These are phyloP conservation scores for Metarhizium rileyi DNA, from an alignment of 2,329 filamentous ascomycete species.

Conservation along the genomic window DNA sequence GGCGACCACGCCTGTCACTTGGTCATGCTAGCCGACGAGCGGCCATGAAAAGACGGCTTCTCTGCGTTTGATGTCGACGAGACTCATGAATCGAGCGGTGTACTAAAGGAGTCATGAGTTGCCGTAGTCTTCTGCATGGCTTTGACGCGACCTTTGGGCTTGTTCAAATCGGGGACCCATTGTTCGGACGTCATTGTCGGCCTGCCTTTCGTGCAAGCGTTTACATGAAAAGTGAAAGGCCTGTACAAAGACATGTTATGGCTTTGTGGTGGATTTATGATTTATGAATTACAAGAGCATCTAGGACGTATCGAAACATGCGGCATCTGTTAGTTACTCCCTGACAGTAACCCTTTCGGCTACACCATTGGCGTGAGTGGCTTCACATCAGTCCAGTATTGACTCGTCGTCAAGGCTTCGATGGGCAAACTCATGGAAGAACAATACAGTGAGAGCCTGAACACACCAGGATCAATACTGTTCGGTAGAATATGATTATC, in stretches of 20 bases:
- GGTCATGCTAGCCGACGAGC: conserved; percentile 15
- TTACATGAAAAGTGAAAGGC: too few species aligned
- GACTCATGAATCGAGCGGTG: conserved; percentile 19
- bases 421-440: not conserved
- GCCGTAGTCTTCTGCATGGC: conserved; percentile 21
- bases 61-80: conserved; percentile 15
- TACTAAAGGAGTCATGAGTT: conserved; percentile 24
- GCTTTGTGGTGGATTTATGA: not conserved
- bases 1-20: conserved; percentile 22
- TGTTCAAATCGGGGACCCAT: not conserved
- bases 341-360: not conserved
- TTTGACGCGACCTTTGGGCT: conserved; percentile 21
- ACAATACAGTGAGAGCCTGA: not conserved
- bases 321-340: not conserved
- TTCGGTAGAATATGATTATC: too few species aligned
- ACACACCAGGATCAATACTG: too few species aligned
- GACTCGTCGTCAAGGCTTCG: not conserved
- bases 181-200: not conserved
- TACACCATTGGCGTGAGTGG: not conserved
- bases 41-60: conserved; percentile 21
- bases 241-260: not conserved
- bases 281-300: not conserved
- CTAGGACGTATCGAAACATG: not conserved
- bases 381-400: not conserved
- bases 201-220: not conserved